Conservation (phyloP, 106 monocot species). For the Gastrodia elata region DNA sequence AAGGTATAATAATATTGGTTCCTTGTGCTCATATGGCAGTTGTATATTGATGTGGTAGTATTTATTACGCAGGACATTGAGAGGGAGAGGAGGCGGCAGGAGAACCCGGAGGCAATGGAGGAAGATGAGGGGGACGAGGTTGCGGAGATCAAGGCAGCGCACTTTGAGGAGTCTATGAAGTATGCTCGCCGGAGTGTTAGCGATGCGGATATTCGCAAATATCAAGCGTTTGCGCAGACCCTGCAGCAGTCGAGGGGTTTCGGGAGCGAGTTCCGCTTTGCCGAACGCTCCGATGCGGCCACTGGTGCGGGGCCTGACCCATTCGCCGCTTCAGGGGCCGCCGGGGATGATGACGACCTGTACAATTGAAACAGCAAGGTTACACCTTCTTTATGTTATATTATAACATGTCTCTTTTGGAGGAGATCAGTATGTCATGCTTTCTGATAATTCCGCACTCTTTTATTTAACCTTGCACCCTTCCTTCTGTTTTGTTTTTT, state of each 20-base stretch:
- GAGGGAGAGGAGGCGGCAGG: conserved; percentile 53
- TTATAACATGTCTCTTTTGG: neutral
- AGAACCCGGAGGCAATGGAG: conserved; percentile 88
- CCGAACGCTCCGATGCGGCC: conserved; percentile 49
- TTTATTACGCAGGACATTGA: conserved; percentile 48
- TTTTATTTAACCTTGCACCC: neutral
- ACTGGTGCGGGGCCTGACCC: conserved; percentile 38
- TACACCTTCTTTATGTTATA: neutral
- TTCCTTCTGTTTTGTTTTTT: too few relatives aligned
- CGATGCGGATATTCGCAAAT: conserved; percentile 82
- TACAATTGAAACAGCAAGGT: conserved; percentile 30
- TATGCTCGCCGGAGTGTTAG: conserved; percentile 75
- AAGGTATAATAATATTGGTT: conserved; percentile 32
- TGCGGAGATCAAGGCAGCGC: conserved; percentile 70
- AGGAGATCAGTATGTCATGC: neutral
- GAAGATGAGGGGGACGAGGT: conserved; percentile 61
- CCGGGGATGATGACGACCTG: conserved; percentile 75
- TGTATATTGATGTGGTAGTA: neutral
- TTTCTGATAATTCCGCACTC: neutral
- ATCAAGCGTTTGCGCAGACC: conserved; percentile 87
- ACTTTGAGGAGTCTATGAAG: conserved; percentile 89
- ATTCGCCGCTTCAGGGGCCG: conserved; percentile 36
- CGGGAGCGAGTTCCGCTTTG: conserved; percentile 73
- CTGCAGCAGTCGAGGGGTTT: conserved; percentile 82
- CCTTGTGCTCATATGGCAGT: neutral